Conservation (phyloP, 1,284 basidiomycete species). For the Thelephora terrestris region DNA sequence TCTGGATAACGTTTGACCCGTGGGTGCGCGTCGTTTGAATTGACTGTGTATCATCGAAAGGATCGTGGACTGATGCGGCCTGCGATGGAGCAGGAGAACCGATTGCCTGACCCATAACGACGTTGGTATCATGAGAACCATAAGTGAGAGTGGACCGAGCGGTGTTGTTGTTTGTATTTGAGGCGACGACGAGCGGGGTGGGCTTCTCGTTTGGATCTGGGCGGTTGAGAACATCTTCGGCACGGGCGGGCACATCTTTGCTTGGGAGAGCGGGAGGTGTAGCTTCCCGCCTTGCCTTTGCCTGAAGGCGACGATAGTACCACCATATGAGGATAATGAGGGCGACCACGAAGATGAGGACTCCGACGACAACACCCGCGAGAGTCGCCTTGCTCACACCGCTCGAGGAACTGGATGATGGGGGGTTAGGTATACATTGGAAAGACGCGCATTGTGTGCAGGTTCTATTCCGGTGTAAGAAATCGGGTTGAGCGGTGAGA, state of each 20-base stretch:
- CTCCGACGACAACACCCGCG: conserved; percentile 62
- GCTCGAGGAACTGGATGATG: conserved; percentile 15
- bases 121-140: background rate
- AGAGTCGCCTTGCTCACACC: conserved; percentile 57
- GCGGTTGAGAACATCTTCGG: conserved; percentile 64
- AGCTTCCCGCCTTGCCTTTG: conserved; percentile 12
- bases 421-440: conserved; percentile 31
- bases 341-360: conserved; percentile 45
- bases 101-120: background rate
- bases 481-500: conserved; percentile 9
- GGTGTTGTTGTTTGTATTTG: conserved; percentile 3
- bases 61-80: conserved; percentile 39
- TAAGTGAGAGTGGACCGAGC: conserved; percentile 11
- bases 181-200: conserved; percentile 9
- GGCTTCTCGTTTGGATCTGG: conserved; percentile 68
- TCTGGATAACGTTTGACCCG: conserved; percentile 75
- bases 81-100: conserved; percentile 11
- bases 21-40: conserved; percentile 68
- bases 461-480: conserved; percentile 1
- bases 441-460: no score
- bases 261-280: conserved; percentile 24
- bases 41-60: conserved; percentile 66
- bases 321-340: conserved; percentile 44
- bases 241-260: conserved; percentile 55
- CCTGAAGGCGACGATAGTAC: conserved; percentile 44